Evolutionary conservation across 2,329 filamentous ascomycete genomes (phyloP).

Genomic region (Apiospora arundinis): DNA sequence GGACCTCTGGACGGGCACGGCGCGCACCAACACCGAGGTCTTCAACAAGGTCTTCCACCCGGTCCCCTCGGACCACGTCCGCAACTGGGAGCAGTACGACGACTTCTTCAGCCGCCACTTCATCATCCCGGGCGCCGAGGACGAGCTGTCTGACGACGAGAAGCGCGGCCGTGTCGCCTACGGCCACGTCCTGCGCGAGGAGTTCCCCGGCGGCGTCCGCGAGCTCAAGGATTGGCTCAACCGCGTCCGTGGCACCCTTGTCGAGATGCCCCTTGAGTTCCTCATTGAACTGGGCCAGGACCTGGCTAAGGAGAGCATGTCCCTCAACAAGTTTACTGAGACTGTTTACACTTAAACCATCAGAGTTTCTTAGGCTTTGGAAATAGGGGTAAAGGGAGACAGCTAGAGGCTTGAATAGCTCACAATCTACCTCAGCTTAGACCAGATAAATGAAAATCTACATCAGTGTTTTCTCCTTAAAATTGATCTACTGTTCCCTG

Average conservation of each 20-base stretch:
- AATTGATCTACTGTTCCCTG: neutral
- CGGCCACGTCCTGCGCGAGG: conserved; percentile 84
- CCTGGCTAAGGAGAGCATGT: conserved; percentile 81
- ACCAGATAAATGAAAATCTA: neutral
- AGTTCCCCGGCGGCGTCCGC: conserved; percentile 75
- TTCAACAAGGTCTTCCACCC: conserved; percentile 84
- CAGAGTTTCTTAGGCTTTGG: neutral
- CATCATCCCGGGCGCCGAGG: conserved; percentile 56
- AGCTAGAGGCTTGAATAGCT: neutral
- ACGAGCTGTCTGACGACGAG: conserved; percentile 49
- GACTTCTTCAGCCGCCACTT: conserved; percentile 74
- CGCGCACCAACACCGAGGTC: conserved; percentile 78
- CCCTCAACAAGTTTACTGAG: conserved; percentile 74
- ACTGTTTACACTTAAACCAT: conserved; percentile 68
- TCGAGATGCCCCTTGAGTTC: conserved; percentile 93
- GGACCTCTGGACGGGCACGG: conserved; percentile 74
- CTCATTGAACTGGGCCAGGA: conserved; percentile 76
- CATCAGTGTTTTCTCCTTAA: neutral
- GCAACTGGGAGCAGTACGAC: conserved; percentile 76
- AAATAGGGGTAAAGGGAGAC: neutral
- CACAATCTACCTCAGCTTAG: neutral
- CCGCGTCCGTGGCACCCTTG: conserved; percentile 71
- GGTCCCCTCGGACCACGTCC: conserved; percentile 72
- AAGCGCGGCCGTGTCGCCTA: conserved; percentile 66
- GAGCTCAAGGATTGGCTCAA: conserved; percentile 75